Evolutionary conservation across 78 protist species (phyloP).

Genomic region (Dictyostelium capitatum): DNA sequence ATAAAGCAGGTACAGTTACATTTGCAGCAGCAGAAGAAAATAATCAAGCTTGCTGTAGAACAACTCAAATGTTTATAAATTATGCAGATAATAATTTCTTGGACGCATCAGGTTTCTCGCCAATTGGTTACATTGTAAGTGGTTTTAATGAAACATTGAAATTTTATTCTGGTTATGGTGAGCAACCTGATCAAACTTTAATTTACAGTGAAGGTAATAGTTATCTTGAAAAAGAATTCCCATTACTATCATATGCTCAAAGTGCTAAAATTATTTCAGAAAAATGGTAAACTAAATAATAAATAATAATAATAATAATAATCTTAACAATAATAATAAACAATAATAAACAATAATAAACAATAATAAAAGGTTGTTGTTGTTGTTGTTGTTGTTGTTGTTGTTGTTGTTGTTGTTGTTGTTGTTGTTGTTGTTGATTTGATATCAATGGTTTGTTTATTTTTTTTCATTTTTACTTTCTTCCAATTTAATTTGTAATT

Average conservation of each 20-base stretch:
- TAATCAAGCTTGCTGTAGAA: constrained; percentile 71
- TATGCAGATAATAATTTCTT: constrained; percentile 78
- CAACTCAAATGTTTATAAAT: constrained; percentile 89
- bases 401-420: too few species aligned
- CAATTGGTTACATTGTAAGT: constrained; percentile 43
- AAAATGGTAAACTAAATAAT: background rate
- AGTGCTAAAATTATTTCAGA: constrained; percentile 26
- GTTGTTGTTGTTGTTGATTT: too few species aligned
- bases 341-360: too few species aligned
- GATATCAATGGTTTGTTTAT: background rate
- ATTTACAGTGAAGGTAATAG: constrained; percentile 70
- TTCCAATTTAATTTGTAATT: background rate
- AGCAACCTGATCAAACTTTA: constrained; percentile 66
- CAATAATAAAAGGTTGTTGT: too few species aligned
- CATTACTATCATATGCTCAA: constrained; percentile 58
- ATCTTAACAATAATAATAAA: too few species aligned
- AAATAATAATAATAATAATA: too few species aligned
- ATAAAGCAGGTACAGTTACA: constrained; percentile 57
- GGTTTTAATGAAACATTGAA: background rate
- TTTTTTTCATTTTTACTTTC: too few species aligned
- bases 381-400: too few species aligned
- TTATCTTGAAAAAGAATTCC: constrained; percentile 70
- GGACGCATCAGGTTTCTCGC: constrained; percentile 59
- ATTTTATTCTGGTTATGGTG: constrained; percentile 71
- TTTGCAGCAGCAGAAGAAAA: constrained; percentile 75